Base-by-base conservation (phyloP, 139 green algal genomes). In the Pycnococcus provasolii region DNA sequence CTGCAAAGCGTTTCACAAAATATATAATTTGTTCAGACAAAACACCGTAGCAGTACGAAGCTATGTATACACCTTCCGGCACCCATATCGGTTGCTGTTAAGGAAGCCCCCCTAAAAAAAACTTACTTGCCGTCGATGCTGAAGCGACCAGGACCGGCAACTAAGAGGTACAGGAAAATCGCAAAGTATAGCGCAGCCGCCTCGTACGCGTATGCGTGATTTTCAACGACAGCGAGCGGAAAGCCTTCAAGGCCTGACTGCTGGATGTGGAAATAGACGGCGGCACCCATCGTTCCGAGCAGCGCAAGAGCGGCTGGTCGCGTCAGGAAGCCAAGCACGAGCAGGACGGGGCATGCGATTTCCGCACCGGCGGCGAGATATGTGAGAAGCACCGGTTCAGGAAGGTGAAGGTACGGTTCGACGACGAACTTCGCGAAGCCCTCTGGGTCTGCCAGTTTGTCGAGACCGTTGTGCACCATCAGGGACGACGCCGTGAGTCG, bases 341-440 rank as follows among this genome's bases (percentile, higher is more conserved):
- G 67, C 15, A 37, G 11, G 3, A 43, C 67, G 26, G 58, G 15
- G 58, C 57, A 62, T 62, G 15, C 57, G n/a, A 62, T 9, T 39
- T 62, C 57, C 8, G 57, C 57, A 8, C 8, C n/a, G 11, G 57
- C 57, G 11, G 57, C 62, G 6, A 8, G 43, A 45, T 69, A 69
- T 8, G 62, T 69, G 42, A 45, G 61, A 5, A 69, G 48, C 13
- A 69, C 6, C 11, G 62, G 62, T 6, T 44, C 52, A 0, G 42
- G 44, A 47, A 52, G 37, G 5, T 15, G 7, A 2, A 67, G 45
- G 42, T 67, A 67, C 59, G 62, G 47, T 37, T 58, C 67, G 3
- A 73, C 67, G 9, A 73, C 67, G 59, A 73, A 73, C 46, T 65
- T 67, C 3, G 57, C 50, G 67, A 73, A 73, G 13, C 67, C 67